A percentile compares a stretch with the other conserved stretches of the same genome.
phyloP scores from a whole-genome alignment of 164 flowering plant genomes.

The Warburgia ugandensis region DNA sequence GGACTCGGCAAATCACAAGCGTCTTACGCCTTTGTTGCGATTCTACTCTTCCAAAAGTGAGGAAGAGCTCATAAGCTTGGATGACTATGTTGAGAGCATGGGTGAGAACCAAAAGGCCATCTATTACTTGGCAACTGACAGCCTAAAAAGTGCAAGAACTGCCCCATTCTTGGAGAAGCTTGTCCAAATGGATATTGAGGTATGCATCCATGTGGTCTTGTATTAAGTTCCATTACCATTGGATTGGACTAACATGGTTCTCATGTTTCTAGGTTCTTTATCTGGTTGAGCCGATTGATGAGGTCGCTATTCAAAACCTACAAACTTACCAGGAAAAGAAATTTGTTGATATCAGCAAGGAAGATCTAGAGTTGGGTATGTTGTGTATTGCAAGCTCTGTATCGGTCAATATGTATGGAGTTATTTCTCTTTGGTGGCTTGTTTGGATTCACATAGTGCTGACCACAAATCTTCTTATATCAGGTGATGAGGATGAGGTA shows the following conservation, averaged over 20 bases:
- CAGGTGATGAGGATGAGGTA: constrained; percentile 94
- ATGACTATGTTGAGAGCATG: constrained; percentile 92
- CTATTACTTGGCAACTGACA: constrained; percentile 92
- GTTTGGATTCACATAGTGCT: too few species aligned
- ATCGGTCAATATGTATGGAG: too few species aligned
- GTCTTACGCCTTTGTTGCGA: constrained; percentile 75
- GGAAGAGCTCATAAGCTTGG: constrained; percentile 81
- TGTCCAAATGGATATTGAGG: constrained; percentile 89
- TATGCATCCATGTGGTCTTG: too few species aligned
- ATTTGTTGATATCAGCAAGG: constrained; percentile 98
- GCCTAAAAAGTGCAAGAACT: constrained; percentile 86
- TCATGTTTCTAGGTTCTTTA: constrained; percentile 75
- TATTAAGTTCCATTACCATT: too few species aligned
- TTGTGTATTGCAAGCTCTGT: too few species aligned
- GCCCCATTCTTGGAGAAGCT: constrained; percentile 99
- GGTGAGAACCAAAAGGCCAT: constrained; percentile 90
- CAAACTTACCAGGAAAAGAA: constrained; percentile 95
- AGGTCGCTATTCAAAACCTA: constrained; percentile 91
- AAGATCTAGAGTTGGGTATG: constrained; percentile 91
- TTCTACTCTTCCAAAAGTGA: constrained; percentile 86
- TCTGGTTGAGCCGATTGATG: constrained; percentile 93
- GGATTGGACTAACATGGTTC: too few species aligned
- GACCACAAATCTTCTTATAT: too few species aligned
- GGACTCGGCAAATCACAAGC: constrained; percentile 93
- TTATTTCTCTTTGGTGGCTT: too few species aligned